Percentiles rank a stretch among this genome's conserved stretches.
Conservation (phyloP, 2,329 filamentous ascomycete genomes). For the Pseudodiploospora longispora region DNA sequence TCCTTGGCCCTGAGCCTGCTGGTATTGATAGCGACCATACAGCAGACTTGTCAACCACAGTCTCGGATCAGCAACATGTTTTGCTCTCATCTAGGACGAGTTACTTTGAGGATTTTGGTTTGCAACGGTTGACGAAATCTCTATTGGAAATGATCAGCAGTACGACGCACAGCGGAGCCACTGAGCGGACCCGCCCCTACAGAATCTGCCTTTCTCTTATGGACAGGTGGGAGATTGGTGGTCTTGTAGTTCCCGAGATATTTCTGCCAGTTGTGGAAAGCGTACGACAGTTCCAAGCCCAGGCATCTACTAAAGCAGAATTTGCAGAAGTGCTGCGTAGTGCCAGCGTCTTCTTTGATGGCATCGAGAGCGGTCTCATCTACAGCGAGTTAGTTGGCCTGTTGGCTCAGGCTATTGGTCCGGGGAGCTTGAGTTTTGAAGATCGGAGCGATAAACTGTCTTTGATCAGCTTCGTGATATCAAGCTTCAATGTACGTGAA, state of each 20-base stretch:
- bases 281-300: conserved; percentile 64
- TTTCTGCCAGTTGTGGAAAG: conserved; percentile 82
- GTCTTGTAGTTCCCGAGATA: conserved; percentile 76
- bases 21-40: conserved; percentile 39
- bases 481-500: conserved; percentile 86
- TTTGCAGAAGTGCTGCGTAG: conserved; percentile 85
- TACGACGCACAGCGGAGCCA: conserved; percentile 20
- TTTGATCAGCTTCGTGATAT: conserved; percentile 72
- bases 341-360: conserved; percentile 93
- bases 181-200: conserved; percentile 75
- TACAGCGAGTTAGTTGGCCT: conserved; percentile 74
- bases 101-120: conserved; percentile 77
- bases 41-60: conserved; percentile 36
- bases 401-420: conserved; percentile 50
- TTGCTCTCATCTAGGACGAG: conserved; percentile 54
- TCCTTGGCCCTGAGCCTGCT: conserved; percentile 68
- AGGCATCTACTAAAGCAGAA: conserved; percentile 56
- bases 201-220: conserved; percentile 90
- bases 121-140: conserved; percentile 65
- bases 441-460: conserved; percentile 57
- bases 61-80: conserved; percentile 34
- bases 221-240: conserved; percentile 97
- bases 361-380: conserved; percentile 88
- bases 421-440: conserved; percentile 32
- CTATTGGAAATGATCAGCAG: conserved; percentile 66